phyloP scores from a whole-genome alignment of 139 green algal species.

The Eudorina sp. region DNA sequence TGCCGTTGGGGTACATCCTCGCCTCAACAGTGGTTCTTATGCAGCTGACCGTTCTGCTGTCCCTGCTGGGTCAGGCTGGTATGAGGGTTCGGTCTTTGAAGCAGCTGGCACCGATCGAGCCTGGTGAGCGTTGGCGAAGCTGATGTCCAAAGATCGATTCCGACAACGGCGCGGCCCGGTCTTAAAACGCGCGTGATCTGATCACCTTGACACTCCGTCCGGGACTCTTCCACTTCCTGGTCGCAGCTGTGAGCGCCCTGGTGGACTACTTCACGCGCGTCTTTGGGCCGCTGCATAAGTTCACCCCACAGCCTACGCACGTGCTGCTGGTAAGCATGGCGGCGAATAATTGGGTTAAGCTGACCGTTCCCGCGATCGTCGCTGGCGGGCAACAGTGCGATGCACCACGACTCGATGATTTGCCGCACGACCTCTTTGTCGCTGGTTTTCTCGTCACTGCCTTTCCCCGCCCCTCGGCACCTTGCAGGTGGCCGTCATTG shows the following conservation, averaged over 20 bases:
- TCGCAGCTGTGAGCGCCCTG: constrained; percentile 15
- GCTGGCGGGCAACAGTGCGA: background rate
- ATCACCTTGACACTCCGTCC: too few species aligned
- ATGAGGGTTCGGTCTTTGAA: constrained; percentile 2
- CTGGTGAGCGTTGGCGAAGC: constrained; percentile 20
- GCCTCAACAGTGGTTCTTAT: background rate
- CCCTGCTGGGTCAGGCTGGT: background rate
- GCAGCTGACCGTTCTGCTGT: background rate
- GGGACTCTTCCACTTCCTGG: background rate
- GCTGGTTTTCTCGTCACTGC: background rate
- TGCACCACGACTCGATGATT: background rate
- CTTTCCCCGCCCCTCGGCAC: background rate
- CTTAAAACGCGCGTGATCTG: too few species aligned
- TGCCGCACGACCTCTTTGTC: background rate
- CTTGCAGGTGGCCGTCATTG: constrained; percentile 23
- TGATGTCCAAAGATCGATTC: too few species aligned
- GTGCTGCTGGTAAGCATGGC: constrained; percentile 7
- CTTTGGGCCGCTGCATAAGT: constrained; percentile 42
- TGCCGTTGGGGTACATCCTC: constrained; percentile 13
- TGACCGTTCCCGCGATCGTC: background rate
- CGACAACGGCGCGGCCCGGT: too few species aligned
- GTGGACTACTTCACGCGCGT: constrained; percentile 43
- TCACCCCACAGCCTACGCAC: constrained; percentile 48
- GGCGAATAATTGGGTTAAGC: background rate
- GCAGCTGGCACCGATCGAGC: constrained; percentile 20